These are phyloP conservation scores for Termitomyces sp. DNA, from an alignment of 768 basidiomycete species.

Conservation along the genomic window DNA sequence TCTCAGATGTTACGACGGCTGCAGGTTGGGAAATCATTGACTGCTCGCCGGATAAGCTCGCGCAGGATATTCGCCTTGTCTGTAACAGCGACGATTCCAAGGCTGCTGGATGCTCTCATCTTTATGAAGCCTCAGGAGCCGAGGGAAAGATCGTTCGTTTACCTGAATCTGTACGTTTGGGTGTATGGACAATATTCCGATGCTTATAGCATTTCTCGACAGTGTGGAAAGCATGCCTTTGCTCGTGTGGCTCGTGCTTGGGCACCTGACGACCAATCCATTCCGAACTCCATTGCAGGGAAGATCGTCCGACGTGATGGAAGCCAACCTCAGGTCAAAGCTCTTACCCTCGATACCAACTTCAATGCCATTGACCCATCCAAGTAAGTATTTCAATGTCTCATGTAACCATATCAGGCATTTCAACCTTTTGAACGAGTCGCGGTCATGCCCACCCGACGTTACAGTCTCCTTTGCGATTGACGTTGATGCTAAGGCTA, in stretches of 20 bases:
- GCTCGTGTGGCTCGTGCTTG: constrained; percentile 39
- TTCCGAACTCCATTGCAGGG: constrained; percentile 27
- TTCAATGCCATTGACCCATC: constrained; percentile 27
- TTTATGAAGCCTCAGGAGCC: constrained; percentile 33
- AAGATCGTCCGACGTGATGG: constrained; percentile 31
- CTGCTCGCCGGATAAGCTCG: constrained; percentile 35
- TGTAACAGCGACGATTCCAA: constrained; percentile 29
- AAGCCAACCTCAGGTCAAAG: constrained; percentile 31
- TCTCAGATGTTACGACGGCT: constrained; percentile 42
- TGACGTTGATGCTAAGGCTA: constrained; percentile 21
- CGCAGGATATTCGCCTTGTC: constrained; percentile 47
- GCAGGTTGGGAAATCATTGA: constrained; percentile 51
- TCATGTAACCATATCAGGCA: neutral
- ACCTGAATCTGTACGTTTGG: constrained; percentile 35
- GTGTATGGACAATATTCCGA: neutral
- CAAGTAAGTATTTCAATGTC: constrained; percentile 13
- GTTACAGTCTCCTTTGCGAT: constrained; percentile 15
- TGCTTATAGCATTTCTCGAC: neutral
- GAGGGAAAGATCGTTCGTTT: constrained; percentile 51
- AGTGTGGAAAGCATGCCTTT: constrained; percentile 40
- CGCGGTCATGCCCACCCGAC: constrained; percentile 19
- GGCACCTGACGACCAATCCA: constrained; percentile 39
- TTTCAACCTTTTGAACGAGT: constrained; percentile 25
- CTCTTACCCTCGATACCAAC: constrained; percentile 38
- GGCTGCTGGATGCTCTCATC: constrained; percentile 33